Percentiles rank a stretch among this genome's conserved stretches.
Conservation (phyloP, 2,329 filamentous ascomycete genomes). For the Elsinoe batatas region DNA sequence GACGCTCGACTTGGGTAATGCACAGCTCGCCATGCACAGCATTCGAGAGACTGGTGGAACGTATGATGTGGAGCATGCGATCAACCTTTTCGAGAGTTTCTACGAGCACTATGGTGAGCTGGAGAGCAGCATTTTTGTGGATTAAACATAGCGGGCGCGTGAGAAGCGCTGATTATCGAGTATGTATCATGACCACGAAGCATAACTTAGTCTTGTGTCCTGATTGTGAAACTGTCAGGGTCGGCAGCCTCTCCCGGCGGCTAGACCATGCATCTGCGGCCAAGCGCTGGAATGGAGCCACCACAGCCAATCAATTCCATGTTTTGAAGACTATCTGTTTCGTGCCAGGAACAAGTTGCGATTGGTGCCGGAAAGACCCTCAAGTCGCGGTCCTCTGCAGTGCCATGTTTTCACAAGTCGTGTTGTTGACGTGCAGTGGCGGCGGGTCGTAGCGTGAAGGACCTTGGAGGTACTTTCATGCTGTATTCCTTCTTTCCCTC, state of each 20-base stretch:
- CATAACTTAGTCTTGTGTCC: background rate
- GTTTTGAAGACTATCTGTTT: conserved; percentile 9
- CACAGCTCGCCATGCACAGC: conserved; percentile 93
- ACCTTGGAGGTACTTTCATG: background rate
- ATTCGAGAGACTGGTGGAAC: conserved; percentile 88
- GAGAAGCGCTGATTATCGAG: conserved; percentile 8
- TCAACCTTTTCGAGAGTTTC: conserved; percentile 80
- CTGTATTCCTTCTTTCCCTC: background rate
- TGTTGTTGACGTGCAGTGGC: conserved; percentile 10
- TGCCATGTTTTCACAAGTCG: conserved; percentile 10
- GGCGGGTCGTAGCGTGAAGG: background rate
- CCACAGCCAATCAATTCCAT: conserved; percentile 1
- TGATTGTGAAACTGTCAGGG: background rate
- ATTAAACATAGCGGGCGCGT: conserved; percentile 12
- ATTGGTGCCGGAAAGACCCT: background rate
- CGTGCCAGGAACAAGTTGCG: background rate
- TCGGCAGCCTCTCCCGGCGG: conserved; percentile 3
- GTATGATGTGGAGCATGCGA: conserved; percentile 76
- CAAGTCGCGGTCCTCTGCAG: background rate
- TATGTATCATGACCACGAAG: conserved; percentile 1
- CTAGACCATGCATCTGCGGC: conserved; percentile 7
- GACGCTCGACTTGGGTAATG: conserved; percentile 86
- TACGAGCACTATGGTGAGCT: conserved; percentile 74
- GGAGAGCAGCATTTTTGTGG: conserved; percentile 39
- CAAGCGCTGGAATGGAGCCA: conserved; percentile 3